phyloP scores from a whole-genome alignment of 257 asterid genomes.

The Solanum pimpinellifolium region DNA sequence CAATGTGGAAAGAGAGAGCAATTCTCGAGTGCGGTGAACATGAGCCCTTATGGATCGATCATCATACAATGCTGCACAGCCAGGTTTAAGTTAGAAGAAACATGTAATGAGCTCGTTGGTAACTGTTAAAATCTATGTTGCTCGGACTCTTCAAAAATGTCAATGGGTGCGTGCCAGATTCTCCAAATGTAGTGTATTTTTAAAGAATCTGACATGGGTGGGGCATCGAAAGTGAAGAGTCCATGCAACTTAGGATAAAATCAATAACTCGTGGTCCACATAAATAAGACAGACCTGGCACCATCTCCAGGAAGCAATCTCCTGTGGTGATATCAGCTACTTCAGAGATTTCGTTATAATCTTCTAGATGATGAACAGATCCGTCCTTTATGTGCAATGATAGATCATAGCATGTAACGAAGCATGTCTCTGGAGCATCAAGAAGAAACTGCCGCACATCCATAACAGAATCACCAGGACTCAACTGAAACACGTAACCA shows the following conservation, averaged over 20 bases:
- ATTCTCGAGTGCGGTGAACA: constrained; percentile 78
- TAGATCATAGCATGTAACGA: constrained; percentile 86
- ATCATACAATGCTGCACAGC: constrained; percentile 77
- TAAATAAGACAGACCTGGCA: constrained; percentile 46
- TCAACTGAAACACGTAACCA: constrained; percentile 50
- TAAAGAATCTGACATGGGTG: neutral
- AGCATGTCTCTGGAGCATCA: constrained; percentile 93
- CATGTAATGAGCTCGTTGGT: neutral
- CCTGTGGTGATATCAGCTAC: constrained; percentile 87
- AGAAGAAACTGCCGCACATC: constrained; percentile 97
- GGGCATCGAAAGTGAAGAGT: neutral
- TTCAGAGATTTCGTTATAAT: constrained; percentile 87
- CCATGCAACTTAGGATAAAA: neutral
- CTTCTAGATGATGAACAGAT: constrained; percentile 68
- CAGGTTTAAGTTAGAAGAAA: constrained; percentile 11
- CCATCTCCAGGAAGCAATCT: constrained; percentile 85
- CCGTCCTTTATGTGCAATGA: constrained; percentile 71
- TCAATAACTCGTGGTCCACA: neutral
- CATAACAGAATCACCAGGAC: constrained; percentile 97
- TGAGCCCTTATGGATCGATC: constrained; percentile 96
- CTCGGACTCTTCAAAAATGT: neutral
- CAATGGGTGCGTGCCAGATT: neutral
- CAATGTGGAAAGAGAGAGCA: constrained; percentile 68
- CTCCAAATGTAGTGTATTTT: neutral
- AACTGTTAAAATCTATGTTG: neutral